phyloP scores from a whole-genome alignment of 2,329 filamentous ascomycete genomes.

The Trichophyton rubrum region DNA sequence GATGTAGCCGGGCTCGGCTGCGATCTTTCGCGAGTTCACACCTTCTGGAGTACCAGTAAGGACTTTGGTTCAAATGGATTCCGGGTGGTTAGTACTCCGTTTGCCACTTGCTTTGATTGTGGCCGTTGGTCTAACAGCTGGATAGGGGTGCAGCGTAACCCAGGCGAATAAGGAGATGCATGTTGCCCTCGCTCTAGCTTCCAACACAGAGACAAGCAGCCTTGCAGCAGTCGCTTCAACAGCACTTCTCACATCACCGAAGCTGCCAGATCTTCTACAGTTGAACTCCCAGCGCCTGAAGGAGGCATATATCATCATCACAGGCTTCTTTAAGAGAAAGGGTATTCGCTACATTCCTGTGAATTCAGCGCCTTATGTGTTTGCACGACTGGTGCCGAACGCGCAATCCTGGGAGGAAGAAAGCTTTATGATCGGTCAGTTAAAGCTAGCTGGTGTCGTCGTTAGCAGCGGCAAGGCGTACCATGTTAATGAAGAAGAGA shows the following conservation, averaged over 20 bases:
- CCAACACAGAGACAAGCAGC: background rate
- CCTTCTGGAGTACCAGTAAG: slow-evolving; percentile 36
- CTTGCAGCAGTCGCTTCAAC: background rate
- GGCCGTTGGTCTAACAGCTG: background rate
- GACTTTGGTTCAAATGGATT: slow-evolving; percentile 48
- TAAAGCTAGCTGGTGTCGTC: background rate
- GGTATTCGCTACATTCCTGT: slow-evolving; percentile 1
- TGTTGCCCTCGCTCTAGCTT: background rate
- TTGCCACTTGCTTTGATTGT: background rate
- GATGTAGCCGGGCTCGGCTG: slow-evolving; percentile 32
- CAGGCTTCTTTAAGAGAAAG: background rate
- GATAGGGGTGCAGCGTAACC: background rate
- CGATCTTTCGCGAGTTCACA: slow-evolving; percentile 39
- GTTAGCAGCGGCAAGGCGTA: background rate
- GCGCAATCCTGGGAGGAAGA: slow-evolving; percentile 2
- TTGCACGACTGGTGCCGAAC: background rate
- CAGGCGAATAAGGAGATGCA: background rate
- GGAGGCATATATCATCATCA: background rate
- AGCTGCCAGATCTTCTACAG: background rate
- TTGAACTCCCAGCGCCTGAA: background rate
- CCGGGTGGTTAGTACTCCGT: slow-evolving; percentile 19
- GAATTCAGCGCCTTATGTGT: background rate
- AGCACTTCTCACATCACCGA: background rate
- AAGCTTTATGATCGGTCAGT: background rate
- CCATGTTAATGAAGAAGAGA: background rate